A percentile compares a stretch with the other conserved stretches of the same genome.
Evolutionary conservation across 1,284 basidiomycete genomes (phyloP).

Genomic region (Mycocalia duriaeana): DNA sequence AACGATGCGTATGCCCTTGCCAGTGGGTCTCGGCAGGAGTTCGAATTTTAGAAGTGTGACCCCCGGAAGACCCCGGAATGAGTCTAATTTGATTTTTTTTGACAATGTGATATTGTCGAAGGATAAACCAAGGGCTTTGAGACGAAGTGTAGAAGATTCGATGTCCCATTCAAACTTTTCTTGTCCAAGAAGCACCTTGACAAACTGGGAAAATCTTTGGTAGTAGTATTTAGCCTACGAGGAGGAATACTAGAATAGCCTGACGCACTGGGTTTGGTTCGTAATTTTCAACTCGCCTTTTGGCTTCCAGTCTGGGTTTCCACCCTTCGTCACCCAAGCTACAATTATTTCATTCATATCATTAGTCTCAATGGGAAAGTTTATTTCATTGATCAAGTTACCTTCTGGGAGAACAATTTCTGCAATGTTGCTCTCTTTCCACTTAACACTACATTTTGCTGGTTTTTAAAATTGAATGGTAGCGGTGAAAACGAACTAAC

Average conservation of each 20-base stretch:
- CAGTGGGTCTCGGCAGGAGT: conserved; percentile 54
- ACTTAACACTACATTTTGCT: conserved; percentile 48
- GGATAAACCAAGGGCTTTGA: conserved; percentile 65
- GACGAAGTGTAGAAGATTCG: conserved; percentile 54
- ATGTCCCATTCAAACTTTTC: conserved; percentile 70
- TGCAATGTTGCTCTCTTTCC: conserved; percentile 67
- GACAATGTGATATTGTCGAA: conserved; percentile 63
- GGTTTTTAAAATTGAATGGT: no score
- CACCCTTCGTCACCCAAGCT: conserved; percentile 65
- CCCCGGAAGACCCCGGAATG: conserved; percentile 67
- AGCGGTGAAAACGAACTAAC: no score
- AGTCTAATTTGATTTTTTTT: conserved; percentile 65
- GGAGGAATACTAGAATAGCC: conserved; percentile 13
- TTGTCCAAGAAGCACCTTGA: conserved; percentile 64
- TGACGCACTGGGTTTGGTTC: conserved; percentile 40
- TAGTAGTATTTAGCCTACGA: neutral
- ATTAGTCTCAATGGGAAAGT: neutral
- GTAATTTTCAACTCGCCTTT: conserved; percentile 52
- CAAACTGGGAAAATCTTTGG: conserved; percentile 58
- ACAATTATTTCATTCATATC: conserved; percentile 29
- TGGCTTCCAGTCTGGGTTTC: conserved; percentile 60
- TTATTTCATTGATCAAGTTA: conserved; percentile 18
- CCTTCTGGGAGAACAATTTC: conserved; percentile 56
- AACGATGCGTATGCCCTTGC: no score
- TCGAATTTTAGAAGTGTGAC: conserved; percentile 69